These are phyloP conservation scores for Myriosclerotinia curreyana DNA, from an alignment of 2,329 filamentous ascomycete genomes.

Conservation along the genomic window DNA sequence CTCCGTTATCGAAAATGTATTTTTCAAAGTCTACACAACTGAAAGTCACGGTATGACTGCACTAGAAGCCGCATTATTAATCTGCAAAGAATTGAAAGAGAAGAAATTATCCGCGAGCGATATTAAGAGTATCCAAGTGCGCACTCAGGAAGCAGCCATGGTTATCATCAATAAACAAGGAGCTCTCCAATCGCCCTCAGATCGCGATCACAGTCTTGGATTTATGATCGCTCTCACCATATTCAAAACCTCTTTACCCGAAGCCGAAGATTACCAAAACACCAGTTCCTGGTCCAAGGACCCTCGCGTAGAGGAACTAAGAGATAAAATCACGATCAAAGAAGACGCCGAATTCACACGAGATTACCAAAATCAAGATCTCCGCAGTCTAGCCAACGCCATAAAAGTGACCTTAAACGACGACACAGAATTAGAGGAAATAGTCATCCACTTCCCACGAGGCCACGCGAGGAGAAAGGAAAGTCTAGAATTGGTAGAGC, in stretches of 20 bases:
- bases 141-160: slow-evolving; percentile 37
- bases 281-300: slow-evolving; percentile 15
- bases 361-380: slow-evolving; percentile 38
- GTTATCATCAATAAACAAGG: slow-evolving; percentile 40
- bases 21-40: slow-evolving; percentile 32
- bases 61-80: slow-evolving; percentile 38
- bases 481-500: slow-evolving; percentile 28
- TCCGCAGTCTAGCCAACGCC: slow-evolving; percentile 35
- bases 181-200: slow-evolving; percentile 36
- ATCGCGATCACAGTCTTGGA: slow-evolving; percentile 42
- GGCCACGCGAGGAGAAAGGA: slow-evolving; percentile 30
- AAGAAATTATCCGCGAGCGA: slow-evolving; percentile 26
- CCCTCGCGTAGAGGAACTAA: slow-evolving; percentile 24
- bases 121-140: slow-evolving; percentile 36
- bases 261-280: slow-evolving; percentile 21
- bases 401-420: slow-evolving; percentile 35
- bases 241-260: slow-evolving; percentile 34
- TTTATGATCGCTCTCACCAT: slow-evolving; percentile 40
- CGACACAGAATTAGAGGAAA: slow-evolving; percentile 34
- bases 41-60: slow-evolving; percentile 41
- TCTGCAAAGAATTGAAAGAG: slow-evolving; percentile 24
- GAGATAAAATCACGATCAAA: slow-evolving; percentile 34
- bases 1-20: slow-evolving; percentile 36
- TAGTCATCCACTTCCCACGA: slow-evolving; percentile 42
- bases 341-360: slow-evolving; percentile 36